These are phyloP conservation scores for Candida corydali DNA, from an alignment of 805 yeast species.

Conservation along the genomic window DNA sequence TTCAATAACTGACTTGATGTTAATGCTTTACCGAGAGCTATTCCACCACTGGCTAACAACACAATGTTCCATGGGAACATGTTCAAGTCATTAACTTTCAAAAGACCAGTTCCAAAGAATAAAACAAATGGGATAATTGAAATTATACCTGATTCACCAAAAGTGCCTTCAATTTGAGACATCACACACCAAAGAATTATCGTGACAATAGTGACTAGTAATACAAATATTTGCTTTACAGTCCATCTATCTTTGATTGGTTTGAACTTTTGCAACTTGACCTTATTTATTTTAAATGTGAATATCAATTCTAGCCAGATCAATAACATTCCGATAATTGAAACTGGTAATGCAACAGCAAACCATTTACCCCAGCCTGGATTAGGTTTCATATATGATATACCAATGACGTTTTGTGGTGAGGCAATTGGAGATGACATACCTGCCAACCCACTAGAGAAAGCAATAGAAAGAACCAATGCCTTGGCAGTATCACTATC, in stretches of 20 bases:
- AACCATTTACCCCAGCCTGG: conserved; percentile 95
- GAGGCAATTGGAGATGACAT: conserved; percentile 97
- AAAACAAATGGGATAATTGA: conserved; percentile 45
- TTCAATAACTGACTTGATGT: conserved; percentile 45
- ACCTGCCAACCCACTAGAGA: conserved; percentile 92
- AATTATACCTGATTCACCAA: conserved; percentile 48
- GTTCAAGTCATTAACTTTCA: conserved; percentile 46
- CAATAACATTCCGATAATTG: conserved; percentile 54
- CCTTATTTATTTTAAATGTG: conserved; percentile 51
- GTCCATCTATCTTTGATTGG: conserved; percentile 46
- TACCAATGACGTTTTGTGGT: conserved; percentile 91
- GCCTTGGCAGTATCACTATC: conserved; percentile 78
- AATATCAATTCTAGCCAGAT: conserved; percentile 73
- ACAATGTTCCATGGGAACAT: conserved; percentile 55
- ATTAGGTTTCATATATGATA: conserved; percentile 81
- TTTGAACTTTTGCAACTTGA: conserved; percentile 44
- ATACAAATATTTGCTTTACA: conserved; percentile 40
- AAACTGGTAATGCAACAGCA: conserved; percentile 78
- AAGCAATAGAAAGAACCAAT: conserved; percentile 83
- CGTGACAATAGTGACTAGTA: conserved; percentile 38
- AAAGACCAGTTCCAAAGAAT: conserved; percentile 47
- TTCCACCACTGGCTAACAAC: conserved; percentile 53
- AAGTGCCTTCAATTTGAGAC: conserved; percentile 35
- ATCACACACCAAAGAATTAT: conserved; percentile 49
- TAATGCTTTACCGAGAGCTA: conserved; percentile 50